Evolutionary conservation across 192 early-diverging fungal genomes (phyloP).

Genomic region (Coemansia sp.): DNA sequence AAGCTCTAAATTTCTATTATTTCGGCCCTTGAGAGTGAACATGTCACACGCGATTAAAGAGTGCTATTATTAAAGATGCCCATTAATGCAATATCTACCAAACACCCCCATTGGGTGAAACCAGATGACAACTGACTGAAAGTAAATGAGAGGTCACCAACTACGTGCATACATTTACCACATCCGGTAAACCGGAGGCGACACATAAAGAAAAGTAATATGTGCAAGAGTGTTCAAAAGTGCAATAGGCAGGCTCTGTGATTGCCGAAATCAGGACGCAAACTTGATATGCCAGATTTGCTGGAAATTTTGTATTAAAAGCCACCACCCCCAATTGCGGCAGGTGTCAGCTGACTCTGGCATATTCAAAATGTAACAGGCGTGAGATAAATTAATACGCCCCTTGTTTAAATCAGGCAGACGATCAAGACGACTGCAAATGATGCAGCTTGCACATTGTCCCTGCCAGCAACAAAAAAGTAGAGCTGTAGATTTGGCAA

Average conservation of each 20-base stretch:
- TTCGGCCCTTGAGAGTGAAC: not conserved
- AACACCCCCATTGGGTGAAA: not conserved
- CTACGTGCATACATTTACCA: not conserved
- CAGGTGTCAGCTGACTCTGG: not conserved
- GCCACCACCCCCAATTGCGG: not conserved
- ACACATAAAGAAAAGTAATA: not conserved
- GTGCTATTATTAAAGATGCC: not conserved
- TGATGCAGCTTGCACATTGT: not conserved
- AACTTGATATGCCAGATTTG: conserved; percentile 1
- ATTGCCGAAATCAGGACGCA: conserved; percentile 5
- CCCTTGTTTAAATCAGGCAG: conserved; percentile 1
- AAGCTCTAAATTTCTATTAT: not conserved
- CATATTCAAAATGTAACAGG: not conserved
- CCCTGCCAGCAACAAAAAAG: not conserved
- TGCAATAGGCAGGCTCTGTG: not conserved
- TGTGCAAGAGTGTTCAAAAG: not conserved
- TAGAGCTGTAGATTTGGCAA: not conserved
- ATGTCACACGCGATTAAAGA: not conserved
- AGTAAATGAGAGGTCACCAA: not conserved
- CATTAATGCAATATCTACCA: not conserved
- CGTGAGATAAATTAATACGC: not conserved
- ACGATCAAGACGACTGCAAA: not conserved
- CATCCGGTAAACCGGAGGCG: not conserved
- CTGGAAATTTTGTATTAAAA: not conserved
- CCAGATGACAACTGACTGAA: not conserved